phyloP scores from a whole-genome alignment of 2,329 filamentous ascomycete species.

The Ascochyta clinopodiicola region DNA sequence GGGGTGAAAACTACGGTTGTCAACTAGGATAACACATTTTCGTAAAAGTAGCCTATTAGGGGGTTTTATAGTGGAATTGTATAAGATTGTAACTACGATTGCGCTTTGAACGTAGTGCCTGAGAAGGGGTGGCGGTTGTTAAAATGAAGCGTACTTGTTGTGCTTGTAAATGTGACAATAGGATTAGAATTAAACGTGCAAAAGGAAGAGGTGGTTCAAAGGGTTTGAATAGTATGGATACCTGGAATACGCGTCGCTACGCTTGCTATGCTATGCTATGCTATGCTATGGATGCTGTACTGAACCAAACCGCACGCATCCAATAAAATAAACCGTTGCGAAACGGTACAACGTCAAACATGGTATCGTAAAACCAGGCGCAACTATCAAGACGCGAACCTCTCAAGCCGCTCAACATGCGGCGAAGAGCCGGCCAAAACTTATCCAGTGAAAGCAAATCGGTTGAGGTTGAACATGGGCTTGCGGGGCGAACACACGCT shows the following conservation, averaged over 20 bases:
- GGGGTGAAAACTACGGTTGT: conserved; percentile 36
- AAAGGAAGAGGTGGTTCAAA: no score
- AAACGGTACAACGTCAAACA: not conserved
- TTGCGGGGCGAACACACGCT: conserved; percentile 45
- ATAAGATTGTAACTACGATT: no score
- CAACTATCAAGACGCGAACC: not conserved
- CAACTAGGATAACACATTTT: not conserved
- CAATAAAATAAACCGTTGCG: not conserved
- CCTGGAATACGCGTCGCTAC: not conserved
- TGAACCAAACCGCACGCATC: not conserved
- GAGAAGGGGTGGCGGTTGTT: no score
- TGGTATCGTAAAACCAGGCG: not conserved
- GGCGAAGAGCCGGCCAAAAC: no score
- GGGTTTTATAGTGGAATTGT: no score
- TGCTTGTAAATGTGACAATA: no score
- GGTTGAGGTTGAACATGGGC: conserved; percentile 47
- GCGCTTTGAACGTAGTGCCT: no score
- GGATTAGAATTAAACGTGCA: no score
- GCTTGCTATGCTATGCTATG: conserved; percentile 4
- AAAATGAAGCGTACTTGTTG: no score
- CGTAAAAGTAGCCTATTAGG: no score
- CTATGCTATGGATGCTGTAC: conserved; percentile 12
- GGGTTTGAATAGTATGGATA: no score
- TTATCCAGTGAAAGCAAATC: conserved; percentile 48
- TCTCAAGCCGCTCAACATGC: no score